Evolutionary conservation across 371 early-diverging fungal species (phyloP).

Genomic region (Dichotomocladium elegans): DNA sequence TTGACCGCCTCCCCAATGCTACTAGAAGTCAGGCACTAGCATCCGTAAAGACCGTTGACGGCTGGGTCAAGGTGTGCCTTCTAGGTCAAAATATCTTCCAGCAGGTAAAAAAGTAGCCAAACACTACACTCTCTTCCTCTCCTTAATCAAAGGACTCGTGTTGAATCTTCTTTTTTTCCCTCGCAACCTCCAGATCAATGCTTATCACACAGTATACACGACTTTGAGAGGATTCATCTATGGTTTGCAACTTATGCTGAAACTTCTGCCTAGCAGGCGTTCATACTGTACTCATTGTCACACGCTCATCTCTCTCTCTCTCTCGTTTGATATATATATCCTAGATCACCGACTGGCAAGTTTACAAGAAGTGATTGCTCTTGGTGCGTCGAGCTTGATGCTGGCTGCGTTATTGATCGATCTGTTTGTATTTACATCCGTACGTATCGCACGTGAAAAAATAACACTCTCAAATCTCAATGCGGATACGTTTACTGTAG

Average conservation of each 20-base stretch:
- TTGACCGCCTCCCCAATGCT: background rate
- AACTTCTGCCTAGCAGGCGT: too few species aligned
- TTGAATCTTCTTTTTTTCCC: background rate
- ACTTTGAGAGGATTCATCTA: background rate
- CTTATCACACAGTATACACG: background rate
- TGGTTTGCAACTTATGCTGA: background rate
- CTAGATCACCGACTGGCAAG: background rate
- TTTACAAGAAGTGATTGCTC: background rate
- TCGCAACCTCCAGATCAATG: background rate
- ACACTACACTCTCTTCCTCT: too few species aligned
- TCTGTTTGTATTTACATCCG: background rate
- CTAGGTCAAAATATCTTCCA: background rate
- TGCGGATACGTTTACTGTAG: too few species aligned
- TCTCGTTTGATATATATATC: too few species aligned
- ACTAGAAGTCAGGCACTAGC: background rate
- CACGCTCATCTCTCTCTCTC: too few species aligned
- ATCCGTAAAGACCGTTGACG: background rate
- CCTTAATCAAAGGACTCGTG: background rate
- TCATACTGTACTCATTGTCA: too few species aligned
- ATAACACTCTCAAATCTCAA: background rate
- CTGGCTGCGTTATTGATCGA: background rate
- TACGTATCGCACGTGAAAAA: too few species aligned
- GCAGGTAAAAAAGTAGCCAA: background rate
- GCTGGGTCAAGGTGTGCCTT: background rate
- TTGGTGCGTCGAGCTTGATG: background rate